Evolutionary conservation across 768 basidiomycete genomes (phyloP).

Genomic region (Suillus discolor): DNA sequence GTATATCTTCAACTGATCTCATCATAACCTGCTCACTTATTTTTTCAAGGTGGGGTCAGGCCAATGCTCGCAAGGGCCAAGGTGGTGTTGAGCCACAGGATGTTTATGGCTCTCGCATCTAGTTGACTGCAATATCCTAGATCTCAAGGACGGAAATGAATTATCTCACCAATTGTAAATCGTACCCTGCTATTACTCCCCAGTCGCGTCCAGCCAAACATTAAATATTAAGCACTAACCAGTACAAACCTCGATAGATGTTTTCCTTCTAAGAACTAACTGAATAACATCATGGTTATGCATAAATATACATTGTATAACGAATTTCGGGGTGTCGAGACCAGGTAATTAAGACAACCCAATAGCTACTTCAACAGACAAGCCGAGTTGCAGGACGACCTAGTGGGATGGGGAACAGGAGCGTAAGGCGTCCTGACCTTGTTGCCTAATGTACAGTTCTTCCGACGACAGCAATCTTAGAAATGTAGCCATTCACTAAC

Average conservation of each 20-base stretch:
- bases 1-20: constrained; percentile 43
- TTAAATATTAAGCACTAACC: neutral
- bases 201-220: neutral
- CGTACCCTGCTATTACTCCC: neutral
- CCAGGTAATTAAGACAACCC: neutral
- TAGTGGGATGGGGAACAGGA: constrained; percentile 58
- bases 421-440: constrained; percentile 66
- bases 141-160: neutral
- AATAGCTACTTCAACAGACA: constrained; percentile 12
- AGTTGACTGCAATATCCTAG: neutral
- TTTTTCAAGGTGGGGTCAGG: constrained; percentile 75
- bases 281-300: neutral
- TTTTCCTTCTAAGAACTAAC: neutral
- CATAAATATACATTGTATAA: neutral
- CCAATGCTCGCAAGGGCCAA: constrained; percentile 80
- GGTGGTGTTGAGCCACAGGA: constrained; percentile 71
- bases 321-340: neutral
- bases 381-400: constrained; percentile 52
- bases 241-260: neutral
- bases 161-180: neutral
- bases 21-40: constrained; percentile 2
- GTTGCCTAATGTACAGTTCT: constrained; percentile 42
- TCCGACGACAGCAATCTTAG: constrained; percentile 12
- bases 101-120: constrained; percentile 5
- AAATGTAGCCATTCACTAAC: constrained; percentile 34